Base-by-base conservation (phyloP, 495 filamentous ascomycete species). In the Penicillium pulvis region DNA sequence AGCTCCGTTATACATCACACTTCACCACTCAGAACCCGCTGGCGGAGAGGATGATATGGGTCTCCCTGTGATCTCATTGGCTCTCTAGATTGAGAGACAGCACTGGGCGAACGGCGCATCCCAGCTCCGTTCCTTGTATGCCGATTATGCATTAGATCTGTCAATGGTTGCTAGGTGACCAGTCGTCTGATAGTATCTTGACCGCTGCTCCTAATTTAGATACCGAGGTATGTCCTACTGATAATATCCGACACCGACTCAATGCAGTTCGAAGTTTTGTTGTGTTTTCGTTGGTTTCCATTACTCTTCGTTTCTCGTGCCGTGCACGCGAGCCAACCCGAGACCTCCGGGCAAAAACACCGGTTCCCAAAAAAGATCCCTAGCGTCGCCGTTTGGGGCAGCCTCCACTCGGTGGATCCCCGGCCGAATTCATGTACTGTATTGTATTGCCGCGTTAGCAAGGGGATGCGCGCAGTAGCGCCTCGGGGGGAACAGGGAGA, bases 331-430 rank as follows among this genome's bases (percentile, higher is more conserved):
- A 52, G 55, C 24, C 39, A 41, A 59, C 28, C 59, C 56, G 58
- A 54, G 52, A 50, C 56, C 48, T 56, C 57, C 62, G 63, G 49
- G 24, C 56, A 58, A 58, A 58, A 67, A 68, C 60, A 61, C 61
- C 61, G 59, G 59, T 55, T 63, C 63, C 67, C 65, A 61, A 71
- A 70, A 63, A 66, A 68, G 63, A 62, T 70, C 67, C 66, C 71
- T 73, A 73, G 73, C 69, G 71, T 69, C 63, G 58, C 73, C 73
- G 73, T 76, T 74, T 69, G 58, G 56, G 53, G 35, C 16, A 7
- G 30, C 14, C 20, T 45, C 31, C 56, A 50, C 53, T 33, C 0
- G 28, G 59, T 56, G 61, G 56, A 65, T 58, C 59, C 58, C 50
- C 47, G 48, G 58, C 57, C 60, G 50, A 66, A 67, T 63, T 53